phyloP scores from a whole-genome alignment of 2,329 filamentous ascomycete genomes.

The Fusarium buharicum region DNA sequence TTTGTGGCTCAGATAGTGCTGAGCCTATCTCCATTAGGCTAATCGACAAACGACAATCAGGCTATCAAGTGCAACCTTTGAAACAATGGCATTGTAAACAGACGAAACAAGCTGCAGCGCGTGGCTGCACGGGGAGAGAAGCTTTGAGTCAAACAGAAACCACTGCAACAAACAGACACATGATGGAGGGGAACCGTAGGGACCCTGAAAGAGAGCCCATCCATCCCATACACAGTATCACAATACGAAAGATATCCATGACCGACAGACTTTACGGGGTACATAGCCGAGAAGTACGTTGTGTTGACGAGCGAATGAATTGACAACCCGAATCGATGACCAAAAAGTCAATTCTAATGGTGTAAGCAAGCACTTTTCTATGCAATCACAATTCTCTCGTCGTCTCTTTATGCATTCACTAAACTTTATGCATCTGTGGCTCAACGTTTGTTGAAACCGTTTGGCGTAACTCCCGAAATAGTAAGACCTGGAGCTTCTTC shows the following conservation, averaged over 20 bases:
- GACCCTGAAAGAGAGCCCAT: conserved; percentile 21
- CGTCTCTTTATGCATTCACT: conserved; percentile 10
- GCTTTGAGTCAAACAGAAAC: conserved; percentile 11
- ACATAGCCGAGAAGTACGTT: conserved; percentile 3
- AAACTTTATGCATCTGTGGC: conserved; percentile 19
- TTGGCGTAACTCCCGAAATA: conserved; percentile 18
- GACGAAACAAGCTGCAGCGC: conserved; percentile 4
- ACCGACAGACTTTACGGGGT: not conserved
- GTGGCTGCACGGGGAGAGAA: not conserved
- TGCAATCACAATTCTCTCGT: conserved; percentile 8
- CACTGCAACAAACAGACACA: conserved; percentile 9
- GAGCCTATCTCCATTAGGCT: conserved; percentile 17
- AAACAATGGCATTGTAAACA: conserved; percentile 19
- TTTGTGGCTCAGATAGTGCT: conserved; percentile 19
- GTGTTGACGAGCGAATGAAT: conserved; percentile 4
- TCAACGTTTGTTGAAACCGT: conserved; percentile 24
- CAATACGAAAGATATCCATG: not conserved
- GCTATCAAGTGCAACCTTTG: conserved; percentile 6
- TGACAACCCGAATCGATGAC: conserved; percentile 6
- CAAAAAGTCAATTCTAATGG: not conserved
- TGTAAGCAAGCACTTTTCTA: not conserved
- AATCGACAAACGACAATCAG: conserved; percentile 28
- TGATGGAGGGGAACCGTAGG: conserved; percentile 18
- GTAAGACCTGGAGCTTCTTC: conserved; percentile 12
- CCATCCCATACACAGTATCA: not conserved